Evolutionary conservation across 176 grass and related monocot species (phyloP), one percentile per base, ranked within the genome.

Genomic region (Poa pratensis): DNA sequence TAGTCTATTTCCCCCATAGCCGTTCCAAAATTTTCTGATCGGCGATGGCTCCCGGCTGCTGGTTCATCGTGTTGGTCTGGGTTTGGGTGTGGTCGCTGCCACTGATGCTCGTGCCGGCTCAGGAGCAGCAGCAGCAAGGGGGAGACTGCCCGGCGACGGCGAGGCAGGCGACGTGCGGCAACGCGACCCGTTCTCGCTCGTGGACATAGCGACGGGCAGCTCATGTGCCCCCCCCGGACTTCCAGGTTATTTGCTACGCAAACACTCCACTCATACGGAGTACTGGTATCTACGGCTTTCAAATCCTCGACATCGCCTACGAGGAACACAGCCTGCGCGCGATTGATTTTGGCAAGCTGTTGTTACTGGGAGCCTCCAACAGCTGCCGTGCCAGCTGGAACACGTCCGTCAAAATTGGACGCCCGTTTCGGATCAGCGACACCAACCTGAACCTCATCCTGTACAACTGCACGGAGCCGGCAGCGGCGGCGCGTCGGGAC

Each of bases 251-350:
- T 30, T 30, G 30, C 30, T 30, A 30, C 30, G 1, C 30, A 30
- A 30, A 30, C 30, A 1, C 30, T 30, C 30, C 30, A 30, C 30
- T 30, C 30, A 30, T 30, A 30, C 30, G 30, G 30, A 2, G 30
- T 30, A 2, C 30, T 30, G 30, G 30, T 1, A 30, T 30, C 30
- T 30, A 30, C 0, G 61, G 61, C 27, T 32, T 65, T 5, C 26
- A 13, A 2, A 78, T 78, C 71, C 1, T 17, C 35, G 5, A 82
- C 49, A 87, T 87, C 71, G 76, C 81, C 49, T 82, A 76, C 14
- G 59, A 24, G 50, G 82, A 87, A 39, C 11, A 8, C 18, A 69
- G 71, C 19, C 2, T 87, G 70, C 23, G 58, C 2, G 63, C 51
- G 6, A 40, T 74, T 9, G 86, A 87, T 11, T 12, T 20, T 5